Evolutionary conservation across 1,284 basidiomycete genomes (phyloP), one percentile per base, ranked within the genome.

Genomic region (Gomphus bonarii): DNA sequence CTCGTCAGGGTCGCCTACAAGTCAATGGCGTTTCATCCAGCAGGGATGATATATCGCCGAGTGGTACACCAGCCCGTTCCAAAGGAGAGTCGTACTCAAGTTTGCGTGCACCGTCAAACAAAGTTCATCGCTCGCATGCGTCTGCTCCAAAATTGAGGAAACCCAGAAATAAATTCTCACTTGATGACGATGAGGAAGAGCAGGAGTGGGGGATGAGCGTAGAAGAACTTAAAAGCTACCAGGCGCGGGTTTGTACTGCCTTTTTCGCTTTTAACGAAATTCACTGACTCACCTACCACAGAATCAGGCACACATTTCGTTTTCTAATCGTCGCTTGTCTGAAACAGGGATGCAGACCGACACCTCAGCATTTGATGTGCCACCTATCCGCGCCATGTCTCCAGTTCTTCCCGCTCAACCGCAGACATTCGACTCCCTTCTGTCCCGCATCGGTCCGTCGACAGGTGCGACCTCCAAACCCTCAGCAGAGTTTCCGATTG

Each of bases 291-390:
- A 1, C 20, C 12, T 8, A 7, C 20, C 38, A n/a, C 48, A 48
- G 40, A 42, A 36, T 8, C 49, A 48, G 22, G 25, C 22, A 20
- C 25, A 9, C 22, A 25, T 57, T 12, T 42, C 55, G 9, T 55
- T 55, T 28, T 50, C 51, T 18, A 50, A 10, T 43, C 47, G 55
- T 16, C 8, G 55, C 14, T 50, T 57, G 55, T 57, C 55, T 16
- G 55, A 57, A 35, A 30, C 46, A 1, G 55, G 55, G 28, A 57
- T 57, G 28, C 55, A 57, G 48, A 57, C 55, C 6, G 55, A 57
- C 10, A 50, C 44, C 16, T 55, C 54, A 1, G 31, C 54, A 10
- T 33, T 28, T 33, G 40, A 35, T 20, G 35, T 12, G 31, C 33
- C 48, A 8, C 35, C 14, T 33, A 18, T 5, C 12, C 43, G 25